Base-by-base conservation (phyloP, 2,329 filamentous ascomycete species). In the Orbilia ellipsospora region DNA sequence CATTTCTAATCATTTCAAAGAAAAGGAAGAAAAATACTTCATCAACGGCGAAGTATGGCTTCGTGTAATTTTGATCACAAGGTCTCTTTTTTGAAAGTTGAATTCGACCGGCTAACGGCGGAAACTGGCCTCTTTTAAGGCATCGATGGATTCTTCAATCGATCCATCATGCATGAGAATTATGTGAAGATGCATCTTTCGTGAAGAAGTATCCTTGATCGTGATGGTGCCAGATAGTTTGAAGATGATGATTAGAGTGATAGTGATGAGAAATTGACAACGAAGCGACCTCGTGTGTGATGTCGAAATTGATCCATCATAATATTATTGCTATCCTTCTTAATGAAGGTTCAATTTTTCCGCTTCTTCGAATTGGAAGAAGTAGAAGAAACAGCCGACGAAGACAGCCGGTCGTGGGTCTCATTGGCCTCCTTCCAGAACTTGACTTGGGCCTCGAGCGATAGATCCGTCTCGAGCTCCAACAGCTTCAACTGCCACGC, bases 381-480 rank as follows among this genome's bases (percentile, higher is more conserved):
- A 18, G 16, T 13, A 48, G 44, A 48, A 18, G 44, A n/a, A 18
- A 18, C 16, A 48, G 44, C 44, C 10, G n/a, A 45, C 36, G 54
- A 48, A 15, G 45, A 28, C 42, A 75, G 52, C 28, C 8, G 26
- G 44, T 67, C 72, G 42, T 65, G 72, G 44, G 61, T 69, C 54
- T 69, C 54, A 68, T 52, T 68, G 52, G 72, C 64, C 28, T 68
- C 59, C 20, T 59, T 51, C 72, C 72, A 75, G 36, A 75, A 75
- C 15, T 61, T 42, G 42, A 64, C 59, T 48, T 75, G 72, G 42
- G 48, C 45, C 6, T 75, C 72, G 7, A 75, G 45, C 20, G 64
- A 26, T 45, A 65, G 45, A 18, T 63, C 64, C 15, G 59, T 40
- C 36, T 69, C 51, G 36, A 75, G 64, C 15, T 31, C 45, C 23